Base-by-base conservation (phyloP, 179 eudicot species). In the Beta corolliflora region DNA sequence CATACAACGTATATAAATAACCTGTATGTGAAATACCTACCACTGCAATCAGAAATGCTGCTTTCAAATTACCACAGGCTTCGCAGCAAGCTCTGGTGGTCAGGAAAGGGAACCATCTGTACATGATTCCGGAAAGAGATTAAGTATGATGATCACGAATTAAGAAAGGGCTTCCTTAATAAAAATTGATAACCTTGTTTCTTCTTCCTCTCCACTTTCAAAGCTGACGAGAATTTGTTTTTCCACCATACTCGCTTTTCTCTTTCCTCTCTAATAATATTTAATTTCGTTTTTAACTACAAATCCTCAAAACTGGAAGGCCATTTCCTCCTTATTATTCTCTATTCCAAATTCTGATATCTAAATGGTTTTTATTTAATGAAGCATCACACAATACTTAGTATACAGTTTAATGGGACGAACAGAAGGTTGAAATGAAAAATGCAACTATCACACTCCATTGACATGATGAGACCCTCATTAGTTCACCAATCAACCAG, bases 41-140 rank as follows among this genome's bases (percentile, higher is more conserved):
- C 99, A 95, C 98, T 61, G 98, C 97, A 84, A 95, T 84, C 81
- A 94, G 84, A 91, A 95, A 95, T 65, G 99, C 99, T 81, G 99
- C 99, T 88, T 95, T 94, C 58, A 95, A 90, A 88, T 95, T 95
- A 78, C 93, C 99, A 78, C 99, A 95, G 59, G 98, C 96, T 85
- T 91, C 97, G 83, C 99, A 95, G 85, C 99, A 94, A 84, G 99
- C 98, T 84, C 87, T 88, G 73, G 86, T 95, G 75, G 83, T 89
- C 85, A 95, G 84, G 84, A 94, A 94, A 65, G 99, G 99, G 76
- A 95, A 95, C 98, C 99, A 94, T 83, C 99, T 95, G 98, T 80
- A 64, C 67, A 86, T 58, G 73, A 86, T 83, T 77, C 36, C 14
- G 46, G 50, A 23, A 44, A 23, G 53, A 6, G 73, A 70, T 45